Evolutionary conservation across 2,329 filamentous ascomycete genomes (phyloP), one percentile per base, ranked within the genome.

Genomic region (Hymenoscyphus salicellus): DNA sequence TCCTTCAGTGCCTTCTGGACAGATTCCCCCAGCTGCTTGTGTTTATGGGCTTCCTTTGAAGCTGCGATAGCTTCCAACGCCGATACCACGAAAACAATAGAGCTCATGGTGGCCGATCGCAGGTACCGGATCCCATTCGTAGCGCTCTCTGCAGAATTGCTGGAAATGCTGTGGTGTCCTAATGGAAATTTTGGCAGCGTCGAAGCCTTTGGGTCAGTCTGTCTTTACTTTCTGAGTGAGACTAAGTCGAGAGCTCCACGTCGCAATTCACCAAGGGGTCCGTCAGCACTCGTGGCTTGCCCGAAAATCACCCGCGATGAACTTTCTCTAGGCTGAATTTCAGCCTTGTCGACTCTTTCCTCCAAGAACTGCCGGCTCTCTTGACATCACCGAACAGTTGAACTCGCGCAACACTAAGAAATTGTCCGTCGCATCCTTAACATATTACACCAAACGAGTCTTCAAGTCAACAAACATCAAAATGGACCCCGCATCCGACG

Each of bases 21-120:
- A 43, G 92, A 84, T 66, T 97, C 93, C 68, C 86, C 87, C 49
- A 99, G 84, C 74, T 92, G 88, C 77, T 93, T 95, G 77, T 89
- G 93, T 79, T 89, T 91, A 77, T 90, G 86, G 61, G 93, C 93
- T 80, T 99, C 94, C 79, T 94, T 96, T 57, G 93, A 96, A 63
- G 89, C 86, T 66, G 91, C 91, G 75, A 99, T 97, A 76, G 89
- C 89, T 82, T 97, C 95, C 75, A 99, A 81, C 46, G 95, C 94
- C 74, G 91, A 93, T 74, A 96, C 89, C 73, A 99, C 92, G 77
- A 99, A 99, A 73, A 97, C 93, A 74, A 96, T 89, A 71, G 95
- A 98, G 84, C 90, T 96, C 82, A 96, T 90, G 72, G 87, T 89
- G 75, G 87, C 58, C 70, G 72, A 66, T 70, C 64, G 61, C 62